phyloP scores from a whole-genome alignment of 2,329 filamentous ascomycete species.

The Conoideocrella luteorostrata region DNA sequence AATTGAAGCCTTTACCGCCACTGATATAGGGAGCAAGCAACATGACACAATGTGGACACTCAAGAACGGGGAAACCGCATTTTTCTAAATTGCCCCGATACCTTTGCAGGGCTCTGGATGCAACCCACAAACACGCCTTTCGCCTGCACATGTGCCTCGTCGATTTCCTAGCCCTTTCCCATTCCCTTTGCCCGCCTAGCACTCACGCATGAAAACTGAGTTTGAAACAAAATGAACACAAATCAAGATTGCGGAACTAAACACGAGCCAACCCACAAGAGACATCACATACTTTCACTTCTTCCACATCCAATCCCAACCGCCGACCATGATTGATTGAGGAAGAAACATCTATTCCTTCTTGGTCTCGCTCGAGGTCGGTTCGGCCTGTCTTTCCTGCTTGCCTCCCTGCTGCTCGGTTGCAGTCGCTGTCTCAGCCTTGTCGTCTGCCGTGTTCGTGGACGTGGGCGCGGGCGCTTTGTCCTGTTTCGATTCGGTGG shows the following conservation, averaged over 20 bases:
- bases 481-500: constrained; percentile 11
- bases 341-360: constrained; percentile 29
- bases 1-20: too few relatives aligned
- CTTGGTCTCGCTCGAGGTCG: constrained; percentile 23
- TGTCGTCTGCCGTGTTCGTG: constrained; percentile 3
- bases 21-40: neutral
- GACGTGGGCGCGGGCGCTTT: constrained; percentile 12
- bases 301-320: constrained; percentile 1
- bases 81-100: constrained; percentile 6
- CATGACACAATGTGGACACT: neutral
- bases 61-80: neutral
- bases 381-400: constrained; percentile 19
- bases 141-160: neutral
- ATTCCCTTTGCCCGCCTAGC: neutral
- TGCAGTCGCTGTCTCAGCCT: constrained; percentile 2
- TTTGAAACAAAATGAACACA: neutral
- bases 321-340: constrained; percentile 7
- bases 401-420: constrained; percentile 16
- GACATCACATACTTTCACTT: constrained; percentile 1
- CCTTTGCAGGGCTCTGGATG: neutral
- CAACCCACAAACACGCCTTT: constrained; percentile 5
- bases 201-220: neutral
- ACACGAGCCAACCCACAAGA: constrained; percentile 6
- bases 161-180: neutral
- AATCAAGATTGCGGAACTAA: constrained; percentile 5